These are phyloP conservation scores for Morella rubra DNA, from an alignment of 306 rosid species.

Conservation along the genomic window DNA sequence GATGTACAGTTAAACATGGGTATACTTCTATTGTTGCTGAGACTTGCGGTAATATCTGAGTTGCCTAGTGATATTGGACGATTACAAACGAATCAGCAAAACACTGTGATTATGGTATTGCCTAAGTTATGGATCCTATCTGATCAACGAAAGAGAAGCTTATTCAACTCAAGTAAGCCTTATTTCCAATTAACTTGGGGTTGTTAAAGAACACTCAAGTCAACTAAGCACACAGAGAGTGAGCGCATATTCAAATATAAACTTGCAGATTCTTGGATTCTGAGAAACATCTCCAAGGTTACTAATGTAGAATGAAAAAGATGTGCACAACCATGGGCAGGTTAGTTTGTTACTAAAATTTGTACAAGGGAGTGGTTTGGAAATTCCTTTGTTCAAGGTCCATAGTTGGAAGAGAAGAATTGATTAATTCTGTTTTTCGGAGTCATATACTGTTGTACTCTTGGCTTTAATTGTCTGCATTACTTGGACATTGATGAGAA, in stretches of 20 bases:
- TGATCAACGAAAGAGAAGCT: neutral
- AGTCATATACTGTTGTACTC: neutral
- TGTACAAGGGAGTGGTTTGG: neutral
- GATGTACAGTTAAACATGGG: neutral
- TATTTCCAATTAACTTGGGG: neutral
- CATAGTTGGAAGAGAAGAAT: neutral
- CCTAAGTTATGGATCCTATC: neutral
- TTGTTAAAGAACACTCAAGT: neutral
- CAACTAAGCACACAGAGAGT: neutral
- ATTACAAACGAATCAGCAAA: neutral
- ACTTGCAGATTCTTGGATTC: neutral
- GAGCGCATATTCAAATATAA: neutral
- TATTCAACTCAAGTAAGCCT: neutral
- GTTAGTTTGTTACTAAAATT: neutral
- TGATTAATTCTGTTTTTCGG: neutral
- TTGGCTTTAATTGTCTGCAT: neutral
- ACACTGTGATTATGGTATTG: neutral
- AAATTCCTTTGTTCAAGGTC: neutral
- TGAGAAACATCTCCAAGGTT: neutral
- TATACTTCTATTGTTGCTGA: neutral
- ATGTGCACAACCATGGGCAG: neutral
- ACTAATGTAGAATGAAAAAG: neutral
- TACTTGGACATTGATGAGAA: neutral
- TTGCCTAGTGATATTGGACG: neutral
- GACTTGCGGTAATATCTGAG: neutral